Evolutionary conservation across 768 basidiomycete species (phyloP), one percentile per base, ranked within the genome.

Genomic region (Phlebiopsis gigantea): DNA sequence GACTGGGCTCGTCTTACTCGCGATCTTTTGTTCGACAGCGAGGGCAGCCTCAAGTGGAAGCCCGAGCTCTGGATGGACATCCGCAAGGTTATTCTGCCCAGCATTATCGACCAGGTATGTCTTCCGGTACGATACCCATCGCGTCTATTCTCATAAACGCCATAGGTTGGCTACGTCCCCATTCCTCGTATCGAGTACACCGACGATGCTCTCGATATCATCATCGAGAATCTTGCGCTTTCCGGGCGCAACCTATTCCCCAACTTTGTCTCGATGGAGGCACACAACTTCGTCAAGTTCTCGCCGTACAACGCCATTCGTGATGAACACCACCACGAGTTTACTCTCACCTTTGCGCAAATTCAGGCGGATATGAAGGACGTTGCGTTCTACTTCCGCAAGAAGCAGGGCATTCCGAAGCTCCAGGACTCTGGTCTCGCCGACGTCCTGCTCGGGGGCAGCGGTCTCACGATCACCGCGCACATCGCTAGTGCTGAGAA

Each of bases 101-200:
- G 79, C 5, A 70, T 96, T 34, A 83, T 94, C 63, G 78, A 88
- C 34, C 78, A 88, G 73, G 85, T 93, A 61, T 53, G 78, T 34
- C 8, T 55, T 61, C 12, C 59, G 28, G n/a, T 19, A n/a, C 1
- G 1, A 9, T 21, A n/a, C n/a, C n/a, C n/a, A n/a, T n/a, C n/a
- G n/a, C n/a, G n/a, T n/a, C n/a, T n/a, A n/a, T n/a, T n/a, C n/a
- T 5, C 12, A 45, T 21, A 9, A 41, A 10, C 7, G 8, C 31
- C 24, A 2, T 25, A 89, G 83, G 76, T 88, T 49, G 87, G 87
- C 21, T 88, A 91, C 64, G 67, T 95, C 54, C 93, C 93, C 6
- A 95, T 98, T 61, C 96, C 96, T 0, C 87, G 93, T 31, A 83
- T 94, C 67, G 95, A 97, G 71, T 98, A 97, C 73, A 87, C 88